Conservation (phyloP, 345 rosid genomes). For the Bruguiera sexangula region DNA sequence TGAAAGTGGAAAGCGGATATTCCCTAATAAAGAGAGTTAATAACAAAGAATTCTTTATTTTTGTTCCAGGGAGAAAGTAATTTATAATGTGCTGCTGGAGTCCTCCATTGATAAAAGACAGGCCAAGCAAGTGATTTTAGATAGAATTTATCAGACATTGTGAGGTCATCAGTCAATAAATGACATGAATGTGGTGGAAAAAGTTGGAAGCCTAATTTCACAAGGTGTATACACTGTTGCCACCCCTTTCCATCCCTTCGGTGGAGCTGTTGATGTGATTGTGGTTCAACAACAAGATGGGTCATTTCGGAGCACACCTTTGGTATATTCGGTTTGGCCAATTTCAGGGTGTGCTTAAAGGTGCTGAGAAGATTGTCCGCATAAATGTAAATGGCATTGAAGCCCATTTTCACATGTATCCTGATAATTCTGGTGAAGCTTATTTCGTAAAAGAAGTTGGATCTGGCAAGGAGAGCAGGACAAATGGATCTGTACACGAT, state of each 20-base stretch:
- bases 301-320: conserved; percentile 73
- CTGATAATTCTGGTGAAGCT: conserved; percentile 89
- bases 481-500: conserved; percentile 22
- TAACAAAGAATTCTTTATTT: too few relatives aligned
- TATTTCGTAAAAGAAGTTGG: conserved; percentile 72
- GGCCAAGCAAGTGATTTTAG: too few relatives aligned
- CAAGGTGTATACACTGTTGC: too few relatives aligned
- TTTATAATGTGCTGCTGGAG: too few relatives aligned
- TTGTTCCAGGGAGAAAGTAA: too few relatives aligned
- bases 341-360: conserved; percentile 91
- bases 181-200: too few relatives aligned
- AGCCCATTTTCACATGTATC: conserved; percentile 77
- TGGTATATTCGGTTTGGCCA: conserved; percentile 89
- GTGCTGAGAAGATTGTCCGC: conserved; percentile 70
- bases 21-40: too few relatives aligned
- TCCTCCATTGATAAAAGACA: too few relatives aligned
- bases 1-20: too few relatives aligned
- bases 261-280: conserved; percentile 88
- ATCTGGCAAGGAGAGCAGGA: conserved; percentile 34
- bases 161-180: too few relatives aligned
- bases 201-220: too few relatives aligned
- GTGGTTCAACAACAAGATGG: conserved; percentile 89
- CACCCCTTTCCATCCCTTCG: conserved; percentile 56
- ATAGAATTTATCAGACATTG: too few relatives aligned
- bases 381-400: conserved; percentile 70